phyloP scores from a whole-genome alignment of 768 basidiomycete genomes.

The Zangia roseola region DNA sequence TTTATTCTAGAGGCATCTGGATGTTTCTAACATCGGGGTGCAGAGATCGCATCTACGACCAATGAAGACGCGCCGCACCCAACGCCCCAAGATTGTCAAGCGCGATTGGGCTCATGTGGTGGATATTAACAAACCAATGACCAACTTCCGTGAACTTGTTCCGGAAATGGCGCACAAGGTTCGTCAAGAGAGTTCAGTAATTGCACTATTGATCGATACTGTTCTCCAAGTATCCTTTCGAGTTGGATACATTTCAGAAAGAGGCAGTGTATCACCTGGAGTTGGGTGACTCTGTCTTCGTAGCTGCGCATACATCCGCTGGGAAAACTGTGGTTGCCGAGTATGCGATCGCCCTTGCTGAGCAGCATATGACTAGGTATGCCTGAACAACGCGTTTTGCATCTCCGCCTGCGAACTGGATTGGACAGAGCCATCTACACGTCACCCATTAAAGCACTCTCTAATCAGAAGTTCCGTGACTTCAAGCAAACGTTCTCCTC shows the following conservation, averaged over 20 bases:
- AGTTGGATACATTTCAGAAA: conserved; percentile 97
- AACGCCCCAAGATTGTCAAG: conserved; percentile 58
- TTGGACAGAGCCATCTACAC: conserved; percentile 88
- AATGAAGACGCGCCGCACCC: conserved; percentile 41
- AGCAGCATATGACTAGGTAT: conserved; percentile 98
- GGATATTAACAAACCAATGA: conserved; percentile 85
- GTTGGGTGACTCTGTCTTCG: conserved; percentile 96
- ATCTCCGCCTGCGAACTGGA: conserved; percentile 11
- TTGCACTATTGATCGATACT: conserved; percentile 5
- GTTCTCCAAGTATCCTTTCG: conserved; percentile 90
- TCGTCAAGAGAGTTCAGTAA: conserved; percentile 7
- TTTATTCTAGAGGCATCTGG: not conserved
- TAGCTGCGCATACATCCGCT: conserved; percentile 99
- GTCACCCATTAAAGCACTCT: conserved; percentile 96
- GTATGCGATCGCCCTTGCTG: conserved; percentile 95
- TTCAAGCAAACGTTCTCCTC: conserved; percentile 96
- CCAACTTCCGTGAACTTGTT: conserved; percentile 88
- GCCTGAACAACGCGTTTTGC: conserved; percentile 15
- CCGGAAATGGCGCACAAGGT: conserved; percentile 97
- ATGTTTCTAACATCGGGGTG: conserved; percentile 6
- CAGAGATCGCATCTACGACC: conserved; percentile 63
- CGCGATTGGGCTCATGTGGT: conserved; percentile 99
- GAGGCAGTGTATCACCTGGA: conserved; percentile 98
- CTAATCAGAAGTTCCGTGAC: conserved; percentile 98
- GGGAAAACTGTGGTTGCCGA: conserved; percentile 99